Base-by-base conservation (phyloP, 2,329 filamentous ascomycete genomes). In the Aspergillus tubingensis region DNA sequence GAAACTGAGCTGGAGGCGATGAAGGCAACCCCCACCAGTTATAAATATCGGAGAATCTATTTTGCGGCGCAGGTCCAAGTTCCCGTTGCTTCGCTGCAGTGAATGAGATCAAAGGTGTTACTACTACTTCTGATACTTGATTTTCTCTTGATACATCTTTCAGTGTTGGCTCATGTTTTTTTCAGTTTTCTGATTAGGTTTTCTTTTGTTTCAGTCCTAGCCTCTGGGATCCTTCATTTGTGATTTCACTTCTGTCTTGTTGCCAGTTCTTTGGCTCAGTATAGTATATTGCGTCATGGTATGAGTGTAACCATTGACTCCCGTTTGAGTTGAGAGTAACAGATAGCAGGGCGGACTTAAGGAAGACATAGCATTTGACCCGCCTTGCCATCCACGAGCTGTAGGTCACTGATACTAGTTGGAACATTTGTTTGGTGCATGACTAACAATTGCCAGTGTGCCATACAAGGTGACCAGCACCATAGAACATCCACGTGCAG, bases 321-420 rank as follows among this genome's bases (percentile, higher is more conserved):
- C 58, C 51, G 39, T 47, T 44, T 44, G 47, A 63, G 38, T 13
- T 23, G 19, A 30, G 15, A 47, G 32, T 65, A 54, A 68, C 48
- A 54, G 19, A 41, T 2, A 39, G 54, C 61, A 76, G 72, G 73
- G 72, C 32, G 69, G 72, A 61, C 75, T 88, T 13, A 87, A 91
- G 68, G 83, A 90, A 70, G 91, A 93, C 74, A 76, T 96, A 38
- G 85, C 85, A 61, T 85, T 86, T 38, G 86, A 91, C 70, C 91
- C 91, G 63, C 89, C 93, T 23, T 97, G 93, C 72, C 92, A 96
- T 80, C 86, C 92, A 60, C 86, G 89, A 72, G 94, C 93, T 63
- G 90, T 92, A 79, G 76, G 88, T 83, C 38, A 48, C 51, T 38
- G 19, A 23, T 27, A 13, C 25, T 27, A 27, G 25, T 27, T 27